Evolutionary conservation across 441 rosid genomes (phyloP), one percentile per base, ranked within the genome.

Genomic region (Francoa sonchifolia): DNA sequence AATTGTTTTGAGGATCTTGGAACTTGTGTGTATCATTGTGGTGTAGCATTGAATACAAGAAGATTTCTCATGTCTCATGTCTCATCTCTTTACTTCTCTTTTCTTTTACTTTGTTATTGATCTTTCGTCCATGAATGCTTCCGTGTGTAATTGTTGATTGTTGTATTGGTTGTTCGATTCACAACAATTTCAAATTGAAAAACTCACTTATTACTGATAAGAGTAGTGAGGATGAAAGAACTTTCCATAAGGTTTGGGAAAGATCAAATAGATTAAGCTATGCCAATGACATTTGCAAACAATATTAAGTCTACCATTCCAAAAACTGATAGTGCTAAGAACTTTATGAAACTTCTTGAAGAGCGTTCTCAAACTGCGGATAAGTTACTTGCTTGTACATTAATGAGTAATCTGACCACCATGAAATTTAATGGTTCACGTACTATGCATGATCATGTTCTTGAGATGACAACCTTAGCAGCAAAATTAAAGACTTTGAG

Each of bases 281-380:
- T 54, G 33, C 0, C 10, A 47, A 52, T 22, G 32, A 25, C 6
- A 1, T 0, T 48, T 0, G 32, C 49, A 5, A 48, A 9, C 33
- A 55, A 42, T 33, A 41, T 57, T 18, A 42, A 34, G 11, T 6
- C 15, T 10, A 31, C 7, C 10, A 0, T 54, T 44, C 25, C 23
- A 3, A 22, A 38, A 18, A 54, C 19, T 27, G 2, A 48, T 7
- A 21, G 19, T 37, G 59, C 40, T 8, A 53, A 36, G 15, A 35
- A 47, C 41, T 40, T 34, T 38, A 31, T 31, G 22, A 44, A 45
- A 5, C 39, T 38, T 13, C n/a, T 39, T 43, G 57, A 60, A 48
- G 41, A 54, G 7, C 13, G 17, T 1, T 42, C 13, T 1, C 17
- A 22, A 11, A 10, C 39, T 22, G 13, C 17, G 19, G 26, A 52